Evolutionary conservation across 192 early-diverging fungal genomes (phyloP).

Genomic region (Jimgerdemannia flammicorona): DNA sequence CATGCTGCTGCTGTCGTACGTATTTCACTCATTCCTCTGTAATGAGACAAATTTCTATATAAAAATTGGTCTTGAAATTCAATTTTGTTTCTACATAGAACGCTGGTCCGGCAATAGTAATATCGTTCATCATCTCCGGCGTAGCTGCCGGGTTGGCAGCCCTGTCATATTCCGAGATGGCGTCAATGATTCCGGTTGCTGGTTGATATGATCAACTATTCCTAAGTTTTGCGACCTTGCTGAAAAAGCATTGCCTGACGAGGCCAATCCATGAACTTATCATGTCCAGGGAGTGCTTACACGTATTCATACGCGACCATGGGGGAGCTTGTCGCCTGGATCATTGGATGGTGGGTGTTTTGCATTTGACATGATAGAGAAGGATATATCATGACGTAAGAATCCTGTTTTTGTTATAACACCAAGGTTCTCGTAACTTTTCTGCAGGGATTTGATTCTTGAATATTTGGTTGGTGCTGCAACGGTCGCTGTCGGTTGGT

Average conservation of each 20-base stretch:
- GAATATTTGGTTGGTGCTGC: conserved; percentile 80
- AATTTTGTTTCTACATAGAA: conserved; percentile 68
- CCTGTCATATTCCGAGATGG: conserved; percentile 84
- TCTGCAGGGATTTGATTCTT: conserved; percentile 65
- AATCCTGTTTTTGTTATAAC: too few species aligned
- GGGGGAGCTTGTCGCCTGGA: conserved; percentile 87
- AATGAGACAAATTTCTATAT: too few species aligned
- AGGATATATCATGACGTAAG: too few species aligned
- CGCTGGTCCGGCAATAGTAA: conserved; percentile 79
- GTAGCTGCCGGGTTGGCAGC: conserved; percentile 68
- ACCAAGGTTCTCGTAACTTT: too few species aligned
- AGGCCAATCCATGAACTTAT: too few species aligned
- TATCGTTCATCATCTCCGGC: conserved; percentile 80
- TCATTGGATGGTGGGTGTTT: conserved; percentile 63
- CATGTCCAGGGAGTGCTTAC: conserved; percentile 52
- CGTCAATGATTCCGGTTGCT: conserved; percentile 81
- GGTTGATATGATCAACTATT: conserved; percentile 36
- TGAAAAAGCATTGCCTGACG: too few species aligned
- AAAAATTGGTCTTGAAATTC: background rate
- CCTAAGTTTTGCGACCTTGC: too few species aligned
- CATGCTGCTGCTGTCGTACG: too few species aligned
- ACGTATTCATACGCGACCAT: conserved; percentile 82
- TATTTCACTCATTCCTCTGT: too few species aligned
- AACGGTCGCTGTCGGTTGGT: conserved; percentile 79
- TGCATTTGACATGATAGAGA: too few species aligned